Conservation (phyloP, 306 rosid species). For the Prunus persica region Prunus_persica_NCBIv2 NC_034015.1:13015501-13016000, state of each 20-base stretch:
- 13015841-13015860: slow-evolving; percentile 58
- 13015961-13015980: slow-evolving; percentile 66
- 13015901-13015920: slow-evolving; percentile 78
- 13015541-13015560: not conserved
- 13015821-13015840: slow-evolving; percentile 54
- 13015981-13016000: slow-evolving; percentile 14
- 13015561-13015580: not conserved
- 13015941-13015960: slow-evolving; percentile 80
- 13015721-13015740: slow-evolving; percentile 67
- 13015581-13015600: not conserved
- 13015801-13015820: slow-evolving; percentile 46
- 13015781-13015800: slow-evolving; percentile 38
- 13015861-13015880: slow-evolving; percentile 37
- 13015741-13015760: slow-evolving; percentile 60
- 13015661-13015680: not conserved
- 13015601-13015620: not conserved
- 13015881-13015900: slow-evolving; percentile 63
- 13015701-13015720: slow-evolving; percentile 25
- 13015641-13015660: not conserved
- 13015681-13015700: not conserved
- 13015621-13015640: not conserved
- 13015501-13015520: not conserved
- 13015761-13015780: slow-evolving; percentile 47
- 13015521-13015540: not conserved
- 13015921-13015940: slow-evolving; percentile 69